Base-by-base conservation (phyloP, 2,329 filamentous ascomycete genomes). In the Blastomyces silverae region DNA sequence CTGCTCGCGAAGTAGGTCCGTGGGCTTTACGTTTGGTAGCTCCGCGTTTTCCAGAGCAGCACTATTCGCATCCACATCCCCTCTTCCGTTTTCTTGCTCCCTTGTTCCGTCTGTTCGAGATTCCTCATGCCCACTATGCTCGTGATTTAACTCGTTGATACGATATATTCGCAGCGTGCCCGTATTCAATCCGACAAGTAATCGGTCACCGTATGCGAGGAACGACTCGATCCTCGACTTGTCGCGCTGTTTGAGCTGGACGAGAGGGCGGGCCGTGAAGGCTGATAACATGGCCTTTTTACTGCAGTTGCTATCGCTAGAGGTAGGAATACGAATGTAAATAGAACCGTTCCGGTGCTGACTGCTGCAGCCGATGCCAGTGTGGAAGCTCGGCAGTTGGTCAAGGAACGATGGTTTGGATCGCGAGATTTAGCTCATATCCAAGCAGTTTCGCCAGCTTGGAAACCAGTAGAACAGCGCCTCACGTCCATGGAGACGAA, bases 201-300 rank as follows among this genome's bases (percentile, higher is more conserved):
- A 84, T 68, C 92, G 87, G 75, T 99, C 94, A 74, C 92, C 92
- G 79, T 96, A 91, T 67, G 93, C 91, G 59, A 97, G 84, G 70
- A 99, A 91, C 61, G 91, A 94, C 80, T 99, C 94, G 79, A 99
- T 96, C 82, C 89, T 94, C 70, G 91, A 95, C 82, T 95, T 97
- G 85, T 97, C 93, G 78, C 91, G 89, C 78, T 88, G 87, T 81
- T 90, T 92, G 73, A 99, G 89, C 89, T 99, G 94, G 83, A 97
- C 90, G 77, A 99, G 93, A 69, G 92, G 90, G 74, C 91, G 90
- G 81, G 94, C 92, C 71, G 90, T 96, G 80, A 99, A 99, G 75
- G 94, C 94, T 79, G 93, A 95, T 79, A 99, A 89, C 94, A 97
- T 97, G 61, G 62, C 65, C 53, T 22, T 42, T 10, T 61, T 48